Base-by-base conservation (phyloP, 2,329 filamentous ascomycete species). In the Diaporthe helianthi region DNA sequence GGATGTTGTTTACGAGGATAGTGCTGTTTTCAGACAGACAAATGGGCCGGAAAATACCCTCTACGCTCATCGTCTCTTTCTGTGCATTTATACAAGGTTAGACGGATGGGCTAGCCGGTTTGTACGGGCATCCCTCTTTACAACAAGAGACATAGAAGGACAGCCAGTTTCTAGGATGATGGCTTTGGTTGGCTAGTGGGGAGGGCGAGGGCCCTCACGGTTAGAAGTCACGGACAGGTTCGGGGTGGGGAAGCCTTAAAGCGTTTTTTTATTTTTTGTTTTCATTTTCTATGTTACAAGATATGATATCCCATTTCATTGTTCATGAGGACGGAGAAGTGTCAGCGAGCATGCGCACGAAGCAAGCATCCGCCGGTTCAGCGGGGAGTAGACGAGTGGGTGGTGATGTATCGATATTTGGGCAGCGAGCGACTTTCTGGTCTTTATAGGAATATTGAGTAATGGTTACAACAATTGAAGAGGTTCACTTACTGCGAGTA, bases 1-100 rank as follows among this genome's bases (percentile, higher is more conserved):
- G 65, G 58, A 68, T 53, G 38, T 68, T 60, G 2, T 29, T 31
- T 17, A 6, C 13, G 33, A 49, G 29, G 33, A 2, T 17, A 29
- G 12, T 22, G 33, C 65, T 66, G 51, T 51, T 41, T 19, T 22
- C n/a, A 47, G 64, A 33, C 64, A 66, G 38, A 22, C 24, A 58
- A 19, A 31, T 36, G 22, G 26, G 49, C 51, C 31, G 33, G 19
- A 33, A 49, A 12, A 38, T 29, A n/a, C 36, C 38, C 29, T 58
- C 31, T 38, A 38, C 31, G 29, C 49, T 51, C 44, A 33, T 29
- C 36, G 22, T 58, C n/a, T 26, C 41, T 61, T 44, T 61, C 58
- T 63, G 29, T 67, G 52, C 65, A 67, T 67, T 58, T 58, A 58
- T 24, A 58, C 41, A 41, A 41, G 31, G 65, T 52, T 67, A 67